phyloP scores from a whole-genome alignment of 345 rosid genomes.

The Camelina hispida region DNA sequence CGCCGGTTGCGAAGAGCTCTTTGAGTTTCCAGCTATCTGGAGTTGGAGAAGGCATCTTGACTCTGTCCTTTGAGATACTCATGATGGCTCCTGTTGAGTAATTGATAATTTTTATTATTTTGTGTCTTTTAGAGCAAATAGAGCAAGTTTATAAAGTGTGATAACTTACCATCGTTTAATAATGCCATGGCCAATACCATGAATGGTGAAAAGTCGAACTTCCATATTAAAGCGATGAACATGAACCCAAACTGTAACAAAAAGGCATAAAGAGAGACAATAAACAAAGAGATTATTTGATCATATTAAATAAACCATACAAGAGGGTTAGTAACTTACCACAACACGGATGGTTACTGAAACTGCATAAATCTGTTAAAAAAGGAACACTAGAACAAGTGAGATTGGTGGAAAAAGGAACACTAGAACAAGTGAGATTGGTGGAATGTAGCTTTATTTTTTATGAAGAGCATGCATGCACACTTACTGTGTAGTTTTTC shows the following conservation, averaged over 20 bases:
- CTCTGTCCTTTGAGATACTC: constrained; percentile 92
- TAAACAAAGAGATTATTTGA: neutral
- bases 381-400: too few relatives aligned
- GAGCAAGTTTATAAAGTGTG: neutral
- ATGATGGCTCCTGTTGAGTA: constrained; percentile 77
- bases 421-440: neutral
- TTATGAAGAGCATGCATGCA: neutral
- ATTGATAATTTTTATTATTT: neutral
- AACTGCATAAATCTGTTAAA: constrained; percentile 84
- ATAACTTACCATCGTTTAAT: constrained; percentile 72
- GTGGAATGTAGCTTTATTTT: neutral
- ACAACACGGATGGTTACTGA: constrained; percentile 95
- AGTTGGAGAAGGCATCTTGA: constrained; percentile 83
- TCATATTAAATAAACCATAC: constrained; percentile 11
- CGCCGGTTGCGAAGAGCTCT: constrained; percentile 95
- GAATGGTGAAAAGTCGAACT: constrained; percentile 80
- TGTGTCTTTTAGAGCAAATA: neutral
- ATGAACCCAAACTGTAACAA: constrained; percentile 71
- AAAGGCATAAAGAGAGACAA: neutral
- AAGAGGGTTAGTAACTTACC: constrained; percentile 46
- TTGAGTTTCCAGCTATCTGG: constrained; percentile 96
- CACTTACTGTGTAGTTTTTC: neutral
- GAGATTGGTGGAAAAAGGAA: too few relatives aligned
- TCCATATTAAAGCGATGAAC: constrained; percentile 86
- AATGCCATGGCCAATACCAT: constrained; percentile 89